Conservation (phyloP, 148 eudicot genomes). For the Cornus suecica region DNA sequence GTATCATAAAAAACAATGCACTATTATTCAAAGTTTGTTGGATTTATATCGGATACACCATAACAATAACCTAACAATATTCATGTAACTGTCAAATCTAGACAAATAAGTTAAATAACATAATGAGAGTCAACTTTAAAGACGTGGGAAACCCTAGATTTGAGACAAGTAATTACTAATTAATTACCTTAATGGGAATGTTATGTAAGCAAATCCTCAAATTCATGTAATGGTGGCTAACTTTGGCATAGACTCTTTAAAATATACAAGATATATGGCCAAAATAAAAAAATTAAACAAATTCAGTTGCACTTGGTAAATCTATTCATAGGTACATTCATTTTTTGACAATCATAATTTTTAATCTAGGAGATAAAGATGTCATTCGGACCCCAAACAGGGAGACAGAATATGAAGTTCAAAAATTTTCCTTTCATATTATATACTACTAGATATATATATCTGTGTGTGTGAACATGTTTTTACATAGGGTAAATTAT, state of each 20-base stretch:
- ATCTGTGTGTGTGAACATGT: no score
- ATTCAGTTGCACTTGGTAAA: not conserved
- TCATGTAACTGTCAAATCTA: conserved; percentile 14
- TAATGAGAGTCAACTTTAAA: conserved; percentile 9
- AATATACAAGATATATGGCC: not conserved
- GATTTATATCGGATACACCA: conserved; percentile 14
- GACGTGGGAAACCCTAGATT: conserved; percentile 17
- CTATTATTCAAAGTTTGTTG: conserved; percentile 23
- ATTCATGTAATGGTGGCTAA: not conserved
- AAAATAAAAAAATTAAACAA: not conserved
- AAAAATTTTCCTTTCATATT: conserved; percentile 1
- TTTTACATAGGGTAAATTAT: no score
- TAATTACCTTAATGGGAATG: conserved; percentile 5
- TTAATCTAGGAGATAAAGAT: not conserved
- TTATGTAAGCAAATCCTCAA: conserved; percentile 4
- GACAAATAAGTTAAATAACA: not conserved
- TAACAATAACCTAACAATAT: conserved; percentile 27
- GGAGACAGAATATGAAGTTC: not conserved
- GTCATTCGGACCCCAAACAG: not conserved
- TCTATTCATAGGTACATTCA: not conserved
- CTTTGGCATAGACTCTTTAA: not conserved
- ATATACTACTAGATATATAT: no score
- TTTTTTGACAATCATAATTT: not conserved
- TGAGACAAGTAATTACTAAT: conserved; percentile 10
- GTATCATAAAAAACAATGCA: not conserved